A percentile compares a stretch with the other conserved stretches of the same genome.
Conservation (phyloP, 148 eudicot genomes). For the Rhododendron williamsianum region DNA sequence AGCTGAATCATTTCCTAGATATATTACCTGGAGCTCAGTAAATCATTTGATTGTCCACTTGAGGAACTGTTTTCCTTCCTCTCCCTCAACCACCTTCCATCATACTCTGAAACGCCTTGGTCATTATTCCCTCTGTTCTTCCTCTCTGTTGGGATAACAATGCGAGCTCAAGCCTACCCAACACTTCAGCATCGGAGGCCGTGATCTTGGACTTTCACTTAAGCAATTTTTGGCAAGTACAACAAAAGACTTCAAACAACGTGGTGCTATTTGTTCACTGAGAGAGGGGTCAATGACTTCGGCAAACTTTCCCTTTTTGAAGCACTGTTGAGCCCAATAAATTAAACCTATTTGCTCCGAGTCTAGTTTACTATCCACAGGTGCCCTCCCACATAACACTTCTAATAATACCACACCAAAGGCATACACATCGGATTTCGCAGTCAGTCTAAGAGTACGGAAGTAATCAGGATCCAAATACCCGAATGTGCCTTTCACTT, state of each 20-base stretch:
- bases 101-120: neutral
- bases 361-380: neutral
- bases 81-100: neutral
- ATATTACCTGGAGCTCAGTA: too few relatives aligned
- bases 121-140: neutral
- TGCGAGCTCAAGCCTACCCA: conserved; percentile 1
- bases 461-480: neutral
- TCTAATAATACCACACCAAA: neutral
- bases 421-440: neutral
- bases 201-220: neutral
- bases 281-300: neutral
- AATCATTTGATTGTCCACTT: neutral
- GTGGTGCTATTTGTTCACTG: neutral
- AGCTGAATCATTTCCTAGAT: too few relatives aligned
- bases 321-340: neutral
- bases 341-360: neutral
- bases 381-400: conserved; percentile 5
- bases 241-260: neutral
- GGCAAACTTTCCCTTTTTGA: neutral
- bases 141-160: neutral
- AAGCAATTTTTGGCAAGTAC: conserved; percentile 1
- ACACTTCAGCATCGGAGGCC: conserved; percentile 3
- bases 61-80: neutral
- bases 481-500: neutral
- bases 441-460: neutral